Percentiles rank a stretch among this genome's conserved stretches.
Conservation (phyloP, 2,329 filamentous ascomycete species). For the Diaporthe longicolla region DNA sequence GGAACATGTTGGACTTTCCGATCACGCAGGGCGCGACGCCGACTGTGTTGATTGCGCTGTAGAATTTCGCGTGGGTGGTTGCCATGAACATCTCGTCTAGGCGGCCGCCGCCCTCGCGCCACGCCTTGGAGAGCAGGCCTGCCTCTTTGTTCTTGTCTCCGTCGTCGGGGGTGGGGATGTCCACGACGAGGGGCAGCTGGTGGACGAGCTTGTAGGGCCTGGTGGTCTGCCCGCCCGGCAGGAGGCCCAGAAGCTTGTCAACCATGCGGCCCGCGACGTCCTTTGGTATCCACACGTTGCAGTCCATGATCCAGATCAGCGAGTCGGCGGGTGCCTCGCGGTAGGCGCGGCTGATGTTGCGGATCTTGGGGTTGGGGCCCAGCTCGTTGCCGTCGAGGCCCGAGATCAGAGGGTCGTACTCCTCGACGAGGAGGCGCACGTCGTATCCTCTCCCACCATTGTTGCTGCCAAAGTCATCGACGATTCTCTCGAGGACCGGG, state of each 20-base stretch:
- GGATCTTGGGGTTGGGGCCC: conserved; percentile 98
- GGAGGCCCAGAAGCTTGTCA: conserved; percentile 83
- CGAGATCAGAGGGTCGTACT: conserved; percentile 81
- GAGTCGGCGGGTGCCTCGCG: conserved; percentile 85
- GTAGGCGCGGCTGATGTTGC: conserved; percentile 95
- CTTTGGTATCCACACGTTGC: conserved; percentile 91
- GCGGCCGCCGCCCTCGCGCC: conserved; percentile 77
- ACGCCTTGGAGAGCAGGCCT: conserved; percentile 42
- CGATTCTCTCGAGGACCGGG: conserved; percentile 77
- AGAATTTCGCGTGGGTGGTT: conserved; percentile 96
- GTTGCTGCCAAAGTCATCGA: conserved; percentile 72
- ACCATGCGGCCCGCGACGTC: conserved; percentile 91
- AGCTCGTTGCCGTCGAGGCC: conserved; percentile 67
- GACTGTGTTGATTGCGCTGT: conserved; percentile 95
- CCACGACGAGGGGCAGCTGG: conserved; percentile 91
- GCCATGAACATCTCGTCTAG: conserved; percentile 97
- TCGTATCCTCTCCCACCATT: conserved; percentile 68
- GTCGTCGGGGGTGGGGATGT: conserved; percentile 64
- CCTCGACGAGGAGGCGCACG: conserved; percentile 82
- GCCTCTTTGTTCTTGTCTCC: background rate
- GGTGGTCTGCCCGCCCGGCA: conserved; percentile 60
- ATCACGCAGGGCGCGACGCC: conserved; percentile 92
- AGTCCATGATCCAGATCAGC: conserved; percentile 93
- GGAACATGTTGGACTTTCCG: conserved; percentile 99
- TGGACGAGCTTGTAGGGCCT: conserved; percentile 92